Base-by-base conservation (phyloP, 352 stramenopile species). In the Phytophthora macrochlamydospora region DNA sequence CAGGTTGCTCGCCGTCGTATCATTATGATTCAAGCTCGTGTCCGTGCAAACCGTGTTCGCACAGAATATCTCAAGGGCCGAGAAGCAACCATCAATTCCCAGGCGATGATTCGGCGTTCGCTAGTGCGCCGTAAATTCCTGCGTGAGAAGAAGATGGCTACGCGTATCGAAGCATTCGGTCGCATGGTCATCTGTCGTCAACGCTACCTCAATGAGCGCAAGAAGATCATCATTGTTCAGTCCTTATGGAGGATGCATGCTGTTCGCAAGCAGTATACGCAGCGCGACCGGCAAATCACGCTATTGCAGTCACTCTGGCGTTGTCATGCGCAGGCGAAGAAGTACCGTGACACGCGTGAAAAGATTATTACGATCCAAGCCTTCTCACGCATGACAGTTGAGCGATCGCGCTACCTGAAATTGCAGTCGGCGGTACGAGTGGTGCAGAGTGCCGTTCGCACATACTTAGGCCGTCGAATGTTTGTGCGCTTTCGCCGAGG, bases 91-190 rank as follows among this genome's bases (percentile, higher is more conserved):
- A 96, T 96, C 54, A 90, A 90, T 56, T 92, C 88, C 24, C 89
- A 96, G 65, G 87, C 87, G 11, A 96, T 96, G 89, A 94, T 96
- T 65, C 87, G 89, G 12, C 78, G 87, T 31, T 83, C 82, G 4
- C 72, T 96, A 7, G 79, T 93, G 49, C 87, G 87, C 11, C 82
- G 87, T 24, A 90, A 89, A 55, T 93, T 94, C 33, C 44, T 94
- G 24, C 83, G 71, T 9, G 89, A 96, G 59, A 92, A 91, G 63
- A 94, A 93, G 50, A 96, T 96, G 89, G 89, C 89, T 5, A 93
- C 87, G 7, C 87, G 89, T 29, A 91, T 96, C 35, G 83, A 87
- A 42, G 86, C 87, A 9, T 94, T 96, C 62, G 83, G 85, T 0
- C 81, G 87, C 40, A 95, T 96, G 89, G 52, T 95, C 13, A 85